Evolutionary conservation across 768 basidiomycete species (phyloP).

Genomic region (Panellus pusillus): DNA sequence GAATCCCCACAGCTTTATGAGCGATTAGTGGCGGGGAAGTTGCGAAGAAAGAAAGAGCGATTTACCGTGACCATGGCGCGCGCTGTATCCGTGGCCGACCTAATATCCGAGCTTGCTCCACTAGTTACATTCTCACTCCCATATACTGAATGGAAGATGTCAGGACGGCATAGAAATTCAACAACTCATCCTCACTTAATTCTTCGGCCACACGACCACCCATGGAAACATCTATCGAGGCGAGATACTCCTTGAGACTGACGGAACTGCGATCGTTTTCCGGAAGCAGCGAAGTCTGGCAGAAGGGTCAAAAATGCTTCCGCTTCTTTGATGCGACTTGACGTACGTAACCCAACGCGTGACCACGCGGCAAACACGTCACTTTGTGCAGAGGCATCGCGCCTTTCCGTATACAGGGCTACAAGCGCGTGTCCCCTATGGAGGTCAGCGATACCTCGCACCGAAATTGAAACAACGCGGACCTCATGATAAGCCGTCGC

Average conservation of each 20-base stretch:
- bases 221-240: slow-evolving; percentile 87
- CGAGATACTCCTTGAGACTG: slow-evolving; percentile 72
- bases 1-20: slow-evolving; percentile 69
- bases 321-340: slow-evolving; percentile 5
- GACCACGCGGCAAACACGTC: slow-evolving; percentile 94
- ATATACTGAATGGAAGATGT: slow-evolving; percentile 57
- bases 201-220: slow-evolving; percentile 96
- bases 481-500: slow-evolving; percentile 98
- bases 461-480: slow-evolving; percentile 13
- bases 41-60: slow-evolving; percentile 2
- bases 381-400: slow-evolving; percentile 98
- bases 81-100: slow-evolving; percentile 76
- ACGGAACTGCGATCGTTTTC: slow-evolving; percentile 75
- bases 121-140: slow-evolving; percentile 87
- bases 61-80: slow-evolving; percentile 86
- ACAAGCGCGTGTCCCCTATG: slow-evolving; percentile 90
- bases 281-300: slow-evolving; percentile 74
- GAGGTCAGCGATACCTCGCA: background rate
- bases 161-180: slow-evolving; percentile 19
- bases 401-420: slow-evolving; percentile 89
- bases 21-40: slow-evolving; percentile 3
- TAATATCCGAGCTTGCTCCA: slow-evolving; percentile 88
- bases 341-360: slow-evolving; percentile 85
- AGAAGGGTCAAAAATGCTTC: slow-evolving; percentile 17
- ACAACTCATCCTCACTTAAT: slow-evolving; percentile 52